phyloP scores from a whole-genome alignment of 352 stramenopile species.

The Hyaloperonospora brassicae region DNA sequence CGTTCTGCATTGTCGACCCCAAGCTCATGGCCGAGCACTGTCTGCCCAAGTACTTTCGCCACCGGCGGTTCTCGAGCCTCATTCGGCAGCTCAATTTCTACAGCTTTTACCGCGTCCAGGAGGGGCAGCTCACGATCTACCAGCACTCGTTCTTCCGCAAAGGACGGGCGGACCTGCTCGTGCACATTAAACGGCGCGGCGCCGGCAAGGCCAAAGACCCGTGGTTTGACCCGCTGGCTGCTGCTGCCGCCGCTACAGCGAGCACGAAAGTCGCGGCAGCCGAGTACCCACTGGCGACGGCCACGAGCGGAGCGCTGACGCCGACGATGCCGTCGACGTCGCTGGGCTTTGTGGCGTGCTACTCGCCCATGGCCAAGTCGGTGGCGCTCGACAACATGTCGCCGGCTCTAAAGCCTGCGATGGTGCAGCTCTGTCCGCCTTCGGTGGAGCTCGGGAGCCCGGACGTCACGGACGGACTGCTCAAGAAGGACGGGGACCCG shows the following conservation, averaged over 20 bases:
- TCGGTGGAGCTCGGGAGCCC: constrained; percentile 50
- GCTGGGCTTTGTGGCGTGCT: constrained; percentile 44
- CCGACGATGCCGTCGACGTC: constrained; percentile 21
- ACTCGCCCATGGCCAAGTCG: constrained; percentile 75
- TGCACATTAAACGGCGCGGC: constrained; percentile 78
- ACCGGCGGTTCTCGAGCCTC: constrained; percentile 81
- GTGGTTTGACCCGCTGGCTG: constrained; percentile 69
- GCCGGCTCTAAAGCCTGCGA: constrained; percentile 64
- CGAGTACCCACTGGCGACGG: neutral
- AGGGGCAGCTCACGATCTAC: constrained; percentile 80
- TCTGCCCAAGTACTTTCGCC: constrained; percentile 87
- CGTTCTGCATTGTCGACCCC: constrained; percentile 87
- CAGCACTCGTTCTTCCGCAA: constrained; percentile 83
- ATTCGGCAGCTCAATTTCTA: constrained; percentile 90
- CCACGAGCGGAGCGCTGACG: constrained; percentile 4
- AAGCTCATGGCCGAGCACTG: constrained; percentile 85
- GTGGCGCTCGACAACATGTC: constrained; percentile 81
- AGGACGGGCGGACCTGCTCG: constrained; percentile 63
- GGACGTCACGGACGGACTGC: constrained; percentile 30
- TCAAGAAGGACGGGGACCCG: constrained; percentile 36
- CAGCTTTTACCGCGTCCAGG: constrained; percentile 87
- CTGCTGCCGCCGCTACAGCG: constrained; percentile 23
- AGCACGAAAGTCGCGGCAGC: no score
- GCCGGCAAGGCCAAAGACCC: constrained; percentile 80
- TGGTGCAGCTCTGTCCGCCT: constrained; percentile 38